Evolutionary conservation across 2,329 filamentous ascomycete genomes (phyloP).

Genomic region (Aspergillus pseudotamarii): DNA sequence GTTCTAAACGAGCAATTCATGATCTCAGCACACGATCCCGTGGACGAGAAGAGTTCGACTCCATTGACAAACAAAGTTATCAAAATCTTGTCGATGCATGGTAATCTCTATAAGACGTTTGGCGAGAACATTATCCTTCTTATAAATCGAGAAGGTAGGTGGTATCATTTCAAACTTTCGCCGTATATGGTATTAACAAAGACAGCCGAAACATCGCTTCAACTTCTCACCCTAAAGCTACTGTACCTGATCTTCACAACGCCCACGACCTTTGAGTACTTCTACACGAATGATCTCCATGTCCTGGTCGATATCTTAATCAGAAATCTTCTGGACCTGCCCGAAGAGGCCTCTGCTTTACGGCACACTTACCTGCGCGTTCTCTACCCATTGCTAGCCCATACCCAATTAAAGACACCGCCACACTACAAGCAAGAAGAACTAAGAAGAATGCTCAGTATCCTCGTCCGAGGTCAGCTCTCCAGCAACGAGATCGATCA

Average conservation of each 20-base stretch:
- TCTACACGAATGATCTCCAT: constrained; percentile 95
- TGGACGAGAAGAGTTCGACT: constrained; percentile 42
- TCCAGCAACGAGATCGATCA: constrained; percentile 52
- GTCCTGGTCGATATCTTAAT: constrained; percentile 95
- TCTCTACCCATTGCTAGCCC: constrained; percentile 82
- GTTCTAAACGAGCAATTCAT: constrained; percentile 99
- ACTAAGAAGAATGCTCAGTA: constrained; percentile 72
- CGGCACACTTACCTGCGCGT: constrained; percentile 95
- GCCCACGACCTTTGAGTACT: constrained; percentile 90
- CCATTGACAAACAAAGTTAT: constrained; percentile 89
- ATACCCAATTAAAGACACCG: constrained; percentile 84
- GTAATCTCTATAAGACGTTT: constrained; percentile 85
- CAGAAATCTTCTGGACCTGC: constrained; percentile 92
- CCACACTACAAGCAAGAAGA: constrained; percentile 92
- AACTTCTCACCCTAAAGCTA: constrained; percentile 94
- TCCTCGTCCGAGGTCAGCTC: constrained; percentile 74
- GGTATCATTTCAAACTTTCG: neutral
- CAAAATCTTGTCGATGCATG: constrained; percentile 82
- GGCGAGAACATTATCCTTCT: constrained; percentile 96
- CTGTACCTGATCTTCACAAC: constrained; percentile 95
- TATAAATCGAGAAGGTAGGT: constrained; percentile 79
- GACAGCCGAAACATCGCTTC: constrained; percentile 79
- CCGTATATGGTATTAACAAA: constrained; percentile 16
- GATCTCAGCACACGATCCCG: constrained; percentile 67
- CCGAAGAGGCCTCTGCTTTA: constrained; percentile 72